Evolutionary conservation across 495 filamentous ascomycete species (phyloP), one percentile per base, ranked within the genome.

Genomic region (Penicillium coffeae): DNA sequence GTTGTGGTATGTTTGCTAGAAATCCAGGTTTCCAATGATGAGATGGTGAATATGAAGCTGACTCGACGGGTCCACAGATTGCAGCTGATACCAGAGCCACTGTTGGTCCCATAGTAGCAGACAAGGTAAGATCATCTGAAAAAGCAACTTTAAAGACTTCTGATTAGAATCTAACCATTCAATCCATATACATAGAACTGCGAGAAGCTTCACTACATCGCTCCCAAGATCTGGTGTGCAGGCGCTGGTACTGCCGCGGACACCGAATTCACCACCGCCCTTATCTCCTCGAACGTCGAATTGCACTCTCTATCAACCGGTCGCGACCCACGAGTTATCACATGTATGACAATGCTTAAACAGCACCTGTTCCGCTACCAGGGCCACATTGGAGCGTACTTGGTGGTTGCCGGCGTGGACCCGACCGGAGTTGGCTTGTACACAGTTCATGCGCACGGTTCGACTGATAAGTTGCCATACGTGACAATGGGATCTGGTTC

Each of bases 321-420:
- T 64, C 92, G 94, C 58, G 90, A 92, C 69, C 92, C 94, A 16
- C 88, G 94, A 52, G 94, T 99, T 48, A 91, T 96, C 47, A 99
- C 94, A 37, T 95, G 90, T 78, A 99, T 99, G 94, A 99, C 94
- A 10, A 87, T 99, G 77, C 86, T 99, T 41, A 99, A 99, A 78
- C 94, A 99, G 70, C 92, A 97, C 71, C 86, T 99, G 50, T 99
- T 97, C 86, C 84, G 87, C 52, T 87, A 99, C 76, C 91, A 99
- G 66, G 94, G 94, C 45, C 82, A 99, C 75, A 95, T 99, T 54
- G 94, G 94, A 50, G 94, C 94, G 35, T 99, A 99, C 72, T 83
- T 99, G 35, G 94, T 99, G 14, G 90, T 99, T 40, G 94, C 94
- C 2, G 94, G 94, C 49, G 91, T 95, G 48, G 94, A 99, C 70